Base-by-base conservation (phyloP, 768 basidiomycete genomes). In the Stropharia rugosoannulata region DNA sequence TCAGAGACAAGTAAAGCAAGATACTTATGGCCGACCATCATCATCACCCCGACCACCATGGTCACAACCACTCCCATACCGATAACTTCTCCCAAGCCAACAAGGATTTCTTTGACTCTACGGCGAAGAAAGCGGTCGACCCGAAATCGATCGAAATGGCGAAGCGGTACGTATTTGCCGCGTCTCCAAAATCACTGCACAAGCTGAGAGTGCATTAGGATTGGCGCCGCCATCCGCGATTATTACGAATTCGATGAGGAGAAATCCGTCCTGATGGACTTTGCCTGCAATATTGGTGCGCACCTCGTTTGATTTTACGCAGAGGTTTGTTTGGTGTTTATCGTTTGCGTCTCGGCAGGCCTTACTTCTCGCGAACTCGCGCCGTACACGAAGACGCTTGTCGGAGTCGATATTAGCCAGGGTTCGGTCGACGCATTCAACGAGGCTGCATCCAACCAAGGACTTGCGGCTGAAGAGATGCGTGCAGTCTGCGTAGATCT, bases 331-430 rank as follows among this genome's bases (percentile, higher is more conserved):
- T 32, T 32, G 29, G 29, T 10, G 7, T 4, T 32, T 32, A 32
- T 10, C 29, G 9, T 10, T 4, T 32, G 5, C 29, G 29, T 10
- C 9, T 32, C 29, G 5, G 29, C 40, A 91, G 90, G 90, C 13
- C 67, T 83, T 16, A 67, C 90, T 12, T 85, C 90, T 2, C 77
- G 82, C 58, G 77, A 80, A 40, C 75, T 92, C 25, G 82, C 81
- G 0, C 75, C 83, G 1, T 72, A 87, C 59, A 79, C 80, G 44
- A 86, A 83, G 64, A 74, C 74, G 29, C 79, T 92, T 58, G 69
- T 90, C 13, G 90, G 89, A 9, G 83, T 89, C 13, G 91, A 93
- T 64, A 87, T 91, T 64, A 90, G 85, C 70, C 83, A 85, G 59
- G 79, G 70, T 1, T 81, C 85, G 75, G 86, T 92, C 8, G 83